Evolutionary conservation across 2,329 filamentous ascomycete genomes (phyloP).

Genomic region (Diplodia scrobiculata): DNA sequence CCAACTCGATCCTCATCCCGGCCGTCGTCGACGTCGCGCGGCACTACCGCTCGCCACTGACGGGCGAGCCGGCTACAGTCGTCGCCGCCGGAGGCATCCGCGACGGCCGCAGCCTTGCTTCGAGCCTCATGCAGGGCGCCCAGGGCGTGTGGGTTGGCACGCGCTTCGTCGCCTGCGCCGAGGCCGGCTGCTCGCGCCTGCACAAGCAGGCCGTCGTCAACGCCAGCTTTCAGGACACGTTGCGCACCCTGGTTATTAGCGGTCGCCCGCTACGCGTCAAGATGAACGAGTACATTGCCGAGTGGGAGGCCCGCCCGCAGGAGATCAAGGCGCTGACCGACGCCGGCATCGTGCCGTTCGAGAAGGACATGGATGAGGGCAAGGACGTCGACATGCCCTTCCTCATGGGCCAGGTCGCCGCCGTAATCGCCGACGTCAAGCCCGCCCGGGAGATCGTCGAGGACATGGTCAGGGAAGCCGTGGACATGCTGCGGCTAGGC

Average conservation of each 20-base stretch:
- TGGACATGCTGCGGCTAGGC: slow-evolving; percentile 45
- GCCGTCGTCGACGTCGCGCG: slow-evolving; percentile 81
- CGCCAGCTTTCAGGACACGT: slow-evolving; percentile 77
- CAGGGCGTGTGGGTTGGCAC: slow-evolving; percentile 93
- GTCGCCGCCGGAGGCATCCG: slow-evolving; percentile 87
- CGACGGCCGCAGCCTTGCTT: slow-evolving; percentile 78
- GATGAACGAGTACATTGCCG: slow-evolving; percentile 79
- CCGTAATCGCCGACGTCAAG: slow-evolving; percentile 72
- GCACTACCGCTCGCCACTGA: slow-evolving; percentile 69
- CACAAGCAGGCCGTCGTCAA: slow-evolving; percentile 83
- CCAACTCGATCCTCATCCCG: slow-evolving; percentile 83
- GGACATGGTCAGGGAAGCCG: slow-evolving; percentile 70
- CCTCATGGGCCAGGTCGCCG: slow-evolving; percentile 92
- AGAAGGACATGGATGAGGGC: slow-evolving; percentile 78
- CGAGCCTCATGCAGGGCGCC: slow-evolving; percentile 83
- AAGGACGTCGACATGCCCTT: slow-evolving; percentile 83
- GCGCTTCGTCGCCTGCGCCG: slow-evolving; percentile 79
- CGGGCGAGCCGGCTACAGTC: slow-evolving; percentile 72
- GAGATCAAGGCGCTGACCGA: slow-evolving; percentile 76
- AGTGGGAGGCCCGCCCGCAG: slow-evolving; percentile 76
- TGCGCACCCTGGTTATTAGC: slow-evolving; percentile 78
- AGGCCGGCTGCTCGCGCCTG: slow-evolving; percentile 76
- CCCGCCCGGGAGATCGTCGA: slow-evolving; percentile 82
- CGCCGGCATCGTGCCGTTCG: slow-evolving; percentile 75
- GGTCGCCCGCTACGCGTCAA: slow-evolving; percentile 79